Evolutionary conservation across 1,284 basidiomycete species (phyloP).

Genomic region (Polyporus tsugae): DNA sequence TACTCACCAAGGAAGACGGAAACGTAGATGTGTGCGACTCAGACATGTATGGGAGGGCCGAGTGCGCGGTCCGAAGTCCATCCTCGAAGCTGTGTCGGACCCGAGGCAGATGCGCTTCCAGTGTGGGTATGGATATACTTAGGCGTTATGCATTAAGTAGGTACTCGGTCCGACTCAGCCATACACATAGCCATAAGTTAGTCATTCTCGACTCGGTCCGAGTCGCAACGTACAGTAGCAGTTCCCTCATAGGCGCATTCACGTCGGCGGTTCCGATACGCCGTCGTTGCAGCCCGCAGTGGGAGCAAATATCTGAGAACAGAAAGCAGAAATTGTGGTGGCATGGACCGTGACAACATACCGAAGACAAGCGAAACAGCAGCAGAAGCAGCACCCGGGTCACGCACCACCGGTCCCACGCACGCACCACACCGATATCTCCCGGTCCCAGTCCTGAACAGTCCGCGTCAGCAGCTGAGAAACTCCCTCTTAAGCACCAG

Average conservation of each 20-base stretch:
- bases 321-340: not conserved
- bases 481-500: conserved; percentile 54
- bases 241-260: not conserved
- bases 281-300: not conserved
- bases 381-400: not conserved
- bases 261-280: not conserved
- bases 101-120: too few species aligned
- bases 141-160: too few species aligned
- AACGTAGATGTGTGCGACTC: too few species aligned
- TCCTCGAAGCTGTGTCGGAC: too few species aligned
- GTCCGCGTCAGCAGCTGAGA: conserved; percentile 44
- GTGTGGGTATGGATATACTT: too few species aligned
- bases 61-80: too few species aligned
- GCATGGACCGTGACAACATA: not conserved
- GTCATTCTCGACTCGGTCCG: too few species aligned
- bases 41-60: too few species aligned
- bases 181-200: too few species aligned
- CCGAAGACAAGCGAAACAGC: not conserved
- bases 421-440: not conserved
- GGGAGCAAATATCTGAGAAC: not conserved
- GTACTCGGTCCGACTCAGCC: too few species aligned
- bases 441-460: not conserved
- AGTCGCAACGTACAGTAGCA: not conserved
- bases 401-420: not conserved
- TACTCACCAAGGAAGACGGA: too few species aligned